phyloP scores from a whole-genome alignment of 23 red algal species.

The Gracilaria domingensis region DNA sequence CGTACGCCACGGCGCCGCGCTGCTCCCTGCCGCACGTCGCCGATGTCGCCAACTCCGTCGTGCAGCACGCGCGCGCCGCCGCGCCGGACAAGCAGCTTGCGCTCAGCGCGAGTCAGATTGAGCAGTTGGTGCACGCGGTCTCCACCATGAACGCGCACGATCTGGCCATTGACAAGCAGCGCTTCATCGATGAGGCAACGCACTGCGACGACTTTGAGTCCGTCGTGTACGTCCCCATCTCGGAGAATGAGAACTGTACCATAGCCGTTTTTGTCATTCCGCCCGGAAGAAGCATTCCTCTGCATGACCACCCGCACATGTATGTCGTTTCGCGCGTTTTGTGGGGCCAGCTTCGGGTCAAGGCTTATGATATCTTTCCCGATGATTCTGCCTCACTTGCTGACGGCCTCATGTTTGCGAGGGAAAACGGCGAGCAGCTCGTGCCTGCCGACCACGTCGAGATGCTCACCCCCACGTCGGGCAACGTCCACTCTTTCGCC shows the following conservation, averaged over 20 bases:
- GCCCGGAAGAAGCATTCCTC: constrained; percentile 60
- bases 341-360: constrained; percentile 48
- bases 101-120: constrained; percentile 1
- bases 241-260: constrained; percentile 30
- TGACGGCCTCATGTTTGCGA: background rate
- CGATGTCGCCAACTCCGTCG: constrained; percentile 23
- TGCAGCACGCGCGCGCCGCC: background rate
- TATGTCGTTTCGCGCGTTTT: constrained; percentile 62
- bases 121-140: constrained; percentile 1
- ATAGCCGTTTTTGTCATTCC: constrained; percentile 78
- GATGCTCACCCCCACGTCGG: constrained; percentile 26
- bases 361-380: constrained; percentile 45
- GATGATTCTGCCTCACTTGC: constrained; percentile 4
- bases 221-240: constrained; percentile 46
- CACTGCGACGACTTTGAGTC: background rate
- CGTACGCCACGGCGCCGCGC: background rate
- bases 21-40: background rate
- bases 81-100: background rate
- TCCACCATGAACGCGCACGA: constrained; percentile 9
- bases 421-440: background rate
- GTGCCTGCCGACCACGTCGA: background rate
- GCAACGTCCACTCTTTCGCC: constrained; percentile 60
- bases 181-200: constrained; percentile 40
- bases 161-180: constrained; percentile 23
- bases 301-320: constrained; percentile 84